These are phyloP conservation scores for Salix purpurea DNA, from an alignment of 345 rosid species.

Conservation along the genomic window DNA sequence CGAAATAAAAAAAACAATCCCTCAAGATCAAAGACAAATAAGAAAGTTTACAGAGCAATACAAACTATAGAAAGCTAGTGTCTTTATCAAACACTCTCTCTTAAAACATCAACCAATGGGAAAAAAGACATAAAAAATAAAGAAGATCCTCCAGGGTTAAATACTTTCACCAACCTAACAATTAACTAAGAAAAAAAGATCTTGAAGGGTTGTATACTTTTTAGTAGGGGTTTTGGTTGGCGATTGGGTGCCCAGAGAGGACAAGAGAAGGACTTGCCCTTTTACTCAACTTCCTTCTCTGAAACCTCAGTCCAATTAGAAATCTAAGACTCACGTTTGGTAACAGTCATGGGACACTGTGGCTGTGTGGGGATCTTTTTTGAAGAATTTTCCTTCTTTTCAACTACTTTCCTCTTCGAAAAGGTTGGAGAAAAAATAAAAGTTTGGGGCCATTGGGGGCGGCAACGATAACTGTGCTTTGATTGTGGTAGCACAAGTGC, in stretches of 20 bases:
- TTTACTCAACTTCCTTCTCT: conserved; percentile 6
- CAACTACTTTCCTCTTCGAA: neutral
- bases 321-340: neutral
- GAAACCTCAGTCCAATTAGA: conserved; percentile 34
- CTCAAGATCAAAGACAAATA: neutral
- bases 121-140: neutral
- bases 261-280: neutral
- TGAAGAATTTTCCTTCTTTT: neutral
- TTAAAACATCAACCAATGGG: neutral
- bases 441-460: neutral
- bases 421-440: neutral
- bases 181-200: neutral
- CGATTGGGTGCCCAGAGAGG: neutral
- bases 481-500: neutral
- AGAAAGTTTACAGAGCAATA: neutral
- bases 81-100: neutral
- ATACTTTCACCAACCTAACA: neutral
- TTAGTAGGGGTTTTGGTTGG: neutral
- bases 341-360: conserved; percentile 22
- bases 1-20: neutral
- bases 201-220: neutral
- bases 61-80: neutral
- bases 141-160: conserved; percentile 2
- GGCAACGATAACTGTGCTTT: neutral
- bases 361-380: neutral